phyloP scores from a whole-genome alignment of 768 basidiomycete species.

The Panaeolus cyanescens region DNA sequence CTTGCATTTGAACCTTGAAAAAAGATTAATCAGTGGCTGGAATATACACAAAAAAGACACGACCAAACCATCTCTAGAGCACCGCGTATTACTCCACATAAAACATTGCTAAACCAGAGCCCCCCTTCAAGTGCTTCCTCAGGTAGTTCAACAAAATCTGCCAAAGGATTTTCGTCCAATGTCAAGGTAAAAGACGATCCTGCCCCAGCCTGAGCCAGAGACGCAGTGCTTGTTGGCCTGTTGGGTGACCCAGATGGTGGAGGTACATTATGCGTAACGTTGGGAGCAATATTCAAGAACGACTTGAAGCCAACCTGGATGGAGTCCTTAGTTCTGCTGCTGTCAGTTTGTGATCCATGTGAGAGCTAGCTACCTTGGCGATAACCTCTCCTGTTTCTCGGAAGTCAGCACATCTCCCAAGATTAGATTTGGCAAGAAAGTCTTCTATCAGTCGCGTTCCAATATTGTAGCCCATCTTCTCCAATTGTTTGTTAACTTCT shows the following conservation, averaged over 20 bases:
- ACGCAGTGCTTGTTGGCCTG: constrained; percentile 41
- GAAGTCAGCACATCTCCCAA: constrained; percentile 93
- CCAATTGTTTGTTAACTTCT: constrained; percentile 94
- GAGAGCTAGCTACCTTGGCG: constrained; percentile 66
- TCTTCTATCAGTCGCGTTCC: constrained; percentile 96
- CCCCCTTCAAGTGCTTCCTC: constrained; percentile 92
- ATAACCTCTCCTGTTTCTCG: constrained; percentile 94
- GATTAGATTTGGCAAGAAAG: constrained; percentile 89
- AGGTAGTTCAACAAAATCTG: constrained; percentile 96
- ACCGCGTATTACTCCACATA: constrained; percentile 92
- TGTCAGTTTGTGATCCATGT: neutral
- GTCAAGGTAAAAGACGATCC: constrained; percentile 79
- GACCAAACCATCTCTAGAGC: constrained; percentile 90
- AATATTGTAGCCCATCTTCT: constrained; percentile 99
- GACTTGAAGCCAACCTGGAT: constrained; percentile 95
- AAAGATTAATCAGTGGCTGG: constrained; percentile 10
- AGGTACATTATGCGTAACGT: constrained; percentile 68
- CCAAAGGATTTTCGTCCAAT: constrained; percentile 93
- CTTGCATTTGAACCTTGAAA: constrained; percentile 93
- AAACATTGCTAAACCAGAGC: constrained; percentile 94
- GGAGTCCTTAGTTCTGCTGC: neutral
- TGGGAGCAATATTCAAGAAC: constrained; percentile 91
- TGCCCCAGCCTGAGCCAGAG: constrained; percentile 40
- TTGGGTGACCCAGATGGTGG: constrained; percentile 50
- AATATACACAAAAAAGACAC: neutral